Evolutionary conservation across 108 stramenopile genomes (phyloP), one percentile per base, ranked within the genome.

Genomic region (Aurantiochytrium sp.): DNA sequence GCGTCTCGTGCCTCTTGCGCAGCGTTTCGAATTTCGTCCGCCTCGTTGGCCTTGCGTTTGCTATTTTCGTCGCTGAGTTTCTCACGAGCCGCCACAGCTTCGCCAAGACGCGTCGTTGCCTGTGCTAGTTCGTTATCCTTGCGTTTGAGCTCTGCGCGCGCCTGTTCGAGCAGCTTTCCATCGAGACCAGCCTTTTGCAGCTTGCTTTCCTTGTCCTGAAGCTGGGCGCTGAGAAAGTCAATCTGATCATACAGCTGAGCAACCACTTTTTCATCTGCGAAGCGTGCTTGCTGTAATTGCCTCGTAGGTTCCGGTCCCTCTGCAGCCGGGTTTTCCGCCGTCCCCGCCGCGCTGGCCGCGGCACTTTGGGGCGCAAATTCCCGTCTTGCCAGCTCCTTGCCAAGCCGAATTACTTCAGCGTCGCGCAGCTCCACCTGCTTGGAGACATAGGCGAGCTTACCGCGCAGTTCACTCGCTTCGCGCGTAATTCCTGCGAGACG

Each of bases 231-330:
- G 5, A 83, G 51, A 28, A 83, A 83, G 51, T 83, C 73, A 83
- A 83, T 83, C 51, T 83, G 73, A 12, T 83, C 73, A 53, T 83
- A 83, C 51, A 83, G 51, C 73, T 83, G 73, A 5, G 73, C 73
- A 10, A 83, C 51, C 0, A 83, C 73, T n/a, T 53, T 47, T 53
- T 83, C 73, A 28, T 83, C 51, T 18, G 64, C 64, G 1, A 35
- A 42, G 35, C 64, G 64, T 8, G 64, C 25, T n/a, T 69, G 64
- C 64, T 69, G 64, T 28, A 69, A n/a, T 18, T 69, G 64, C 6
- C 64, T 14, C 35, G 10, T n/a, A 1, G 73, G 73, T n/a, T 83
- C 51, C 12, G 44, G 44, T 25, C 51, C 23, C 51, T 83, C 73
- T 44, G 44, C 44, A 12, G 49, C 51, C 4, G 73, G 49, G 73